Base-by-base conservation (phyloP, 768 basidiomycete species). In the Termitomyces eurrhizus region DNA sequence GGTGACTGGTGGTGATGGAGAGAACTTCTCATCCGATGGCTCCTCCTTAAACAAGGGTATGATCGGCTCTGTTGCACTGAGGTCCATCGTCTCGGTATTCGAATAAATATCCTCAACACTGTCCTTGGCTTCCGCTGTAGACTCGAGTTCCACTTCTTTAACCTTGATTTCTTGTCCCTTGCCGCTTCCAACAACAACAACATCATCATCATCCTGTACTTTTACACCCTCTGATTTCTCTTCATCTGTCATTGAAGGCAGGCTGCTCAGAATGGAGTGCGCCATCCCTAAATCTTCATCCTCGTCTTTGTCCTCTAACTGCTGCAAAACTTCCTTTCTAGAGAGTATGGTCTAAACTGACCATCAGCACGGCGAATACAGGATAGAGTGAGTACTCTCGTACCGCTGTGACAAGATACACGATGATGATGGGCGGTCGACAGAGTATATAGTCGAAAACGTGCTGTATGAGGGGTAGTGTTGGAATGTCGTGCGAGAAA, bases 401-500 rank as follows among this genome's bases (percentile, higher is more conserved):
- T 70, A 96, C 93, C 44, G 90, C 88, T 37, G 88, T 84, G 16
- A 86, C 87, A 11, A 97, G 83, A 76, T 96, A 98, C 0, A 96
- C 88, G 2, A 86, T 80, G 1, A 81, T 78, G 33, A 94, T 83
- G 11, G 95, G 95, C 29, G 92, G 92, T 39, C 94, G 81, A 63
- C 86, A 84, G 13, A 98, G 75, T 11, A 97, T 74, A 69, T 87
- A 98, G 73, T 98, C 95, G 72, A 96, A 98, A 51, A 94, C 84
- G 63, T 94, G 89, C 69, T 96, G 94, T 32, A 94, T 90, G 42
- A 95, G 85, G 5, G 89, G 83, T n/a, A 96, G 81, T 2, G 90
- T 91, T 8, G 95, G 92, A 59, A 94, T 82, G 66, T 97, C 94
- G 71, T 98, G 95, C 12, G 95, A 87, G 75, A 98, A 94, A 35